Evolutionary conservation across 179 eudicot species (phyloP).

Genomic region (Patellifolia procumbens): DNA sequence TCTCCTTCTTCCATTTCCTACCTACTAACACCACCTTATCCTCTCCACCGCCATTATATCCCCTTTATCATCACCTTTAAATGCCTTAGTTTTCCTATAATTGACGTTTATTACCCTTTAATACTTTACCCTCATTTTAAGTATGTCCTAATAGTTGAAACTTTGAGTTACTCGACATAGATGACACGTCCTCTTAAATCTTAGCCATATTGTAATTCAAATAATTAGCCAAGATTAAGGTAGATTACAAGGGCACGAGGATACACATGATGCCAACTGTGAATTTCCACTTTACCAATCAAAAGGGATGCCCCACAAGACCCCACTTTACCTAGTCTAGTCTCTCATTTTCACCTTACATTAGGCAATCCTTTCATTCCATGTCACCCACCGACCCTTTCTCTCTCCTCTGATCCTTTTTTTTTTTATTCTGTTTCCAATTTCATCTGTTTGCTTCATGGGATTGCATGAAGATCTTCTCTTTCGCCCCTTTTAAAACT

Average conservation of each 20-base stretch:
- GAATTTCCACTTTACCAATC: conserved; percentile 33
- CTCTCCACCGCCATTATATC: no score
- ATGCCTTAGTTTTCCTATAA: no score
- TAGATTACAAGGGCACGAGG: conserved; percentile 38
- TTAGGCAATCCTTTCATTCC: conserved; percentile 33
- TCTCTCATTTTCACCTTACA: conserved; percentile 11
- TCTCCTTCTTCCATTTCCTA: no score
- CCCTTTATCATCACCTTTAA: no score
- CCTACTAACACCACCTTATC: no score
- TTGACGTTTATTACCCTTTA: no score
- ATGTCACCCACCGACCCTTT: conserved; percentile 43
- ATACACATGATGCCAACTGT: conserved; percentile 48
- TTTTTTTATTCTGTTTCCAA: conserved; percentile 26
- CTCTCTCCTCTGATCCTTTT: conserved; percentile 4
- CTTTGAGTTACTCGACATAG: no score
- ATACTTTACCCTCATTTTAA: no score
- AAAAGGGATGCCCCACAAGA: conserved; percentile 1
- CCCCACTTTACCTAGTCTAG: conserved; percentile 23
- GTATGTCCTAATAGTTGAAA: no score
- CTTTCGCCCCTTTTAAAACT: conserved; percentile 9
- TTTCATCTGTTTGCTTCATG: conserved; percentile 31
- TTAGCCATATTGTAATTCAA: conserved; percentile 6
- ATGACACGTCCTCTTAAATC: not conserved
- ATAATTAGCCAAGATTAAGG: conserved; percentile 24
- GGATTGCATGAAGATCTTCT: conserved; percentile 32